phyloP scores from a whole-genome alignment of 1,139 yeast species.

The Scheffersomyces cryptocercus region DNA sequence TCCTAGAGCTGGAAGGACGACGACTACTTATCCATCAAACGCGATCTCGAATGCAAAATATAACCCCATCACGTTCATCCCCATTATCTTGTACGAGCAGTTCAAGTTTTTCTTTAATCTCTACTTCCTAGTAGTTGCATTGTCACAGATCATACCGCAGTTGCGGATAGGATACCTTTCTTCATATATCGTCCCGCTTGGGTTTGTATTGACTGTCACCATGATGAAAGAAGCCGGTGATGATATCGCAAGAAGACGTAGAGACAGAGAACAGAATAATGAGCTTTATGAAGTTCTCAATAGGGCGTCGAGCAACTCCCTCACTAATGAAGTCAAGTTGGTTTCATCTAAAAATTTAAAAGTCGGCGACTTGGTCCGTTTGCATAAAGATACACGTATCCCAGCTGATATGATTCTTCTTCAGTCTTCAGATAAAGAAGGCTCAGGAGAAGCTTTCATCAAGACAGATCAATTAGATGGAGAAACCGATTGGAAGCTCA shows the following conservation, averaged over 20 bases:
- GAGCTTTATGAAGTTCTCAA: constrained; percentile 76
- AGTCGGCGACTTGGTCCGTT: constrained; percentile 84
- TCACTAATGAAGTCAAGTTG: constrained; percentile 31
- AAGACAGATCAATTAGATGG: constrained; percentile 98
- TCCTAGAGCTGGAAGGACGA: constrained; percentile 32
- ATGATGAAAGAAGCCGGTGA: constrained; percentile 96
- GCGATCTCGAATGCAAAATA: constrained; percentile 94
- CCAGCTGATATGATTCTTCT: constrained; percentile 92
- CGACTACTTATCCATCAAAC: constrained; percentile 60
- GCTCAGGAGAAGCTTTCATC: constrained; percentile 84
- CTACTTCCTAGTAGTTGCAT: constrained; percentile 87
- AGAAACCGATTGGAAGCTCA: constrained; percentile 97
- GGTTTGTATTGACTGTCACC: constrained; percentile 87
- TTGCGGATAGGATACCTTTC: constrained; percentile 91
- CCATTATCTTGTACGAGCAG: constrained; percentile 88
- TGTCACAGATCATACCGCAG: constrained; percentile 91
- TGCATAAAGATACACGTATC: constrained; percentile 80
- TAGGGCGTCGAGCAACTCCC: constrained; percentile 21
- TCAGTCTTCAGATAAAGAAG: constrained; percentile 71
- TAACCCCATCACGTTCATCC: constrained; percentile 84
- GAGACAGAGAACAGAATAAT: constrained; percentile 87
- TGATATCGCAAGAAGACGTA: constrained; percentile 83
- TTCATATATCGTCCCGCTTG: constrained; percentile 90
- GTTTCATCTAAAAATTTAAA: constrained; percentile 66
- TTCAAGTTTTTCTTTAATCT: constrained; percentile 95